Evolutionary conservation across 225 moss, liverwort and hornwort genomes (phyloP).

Genomic region (Neckera pumila): DNA sequence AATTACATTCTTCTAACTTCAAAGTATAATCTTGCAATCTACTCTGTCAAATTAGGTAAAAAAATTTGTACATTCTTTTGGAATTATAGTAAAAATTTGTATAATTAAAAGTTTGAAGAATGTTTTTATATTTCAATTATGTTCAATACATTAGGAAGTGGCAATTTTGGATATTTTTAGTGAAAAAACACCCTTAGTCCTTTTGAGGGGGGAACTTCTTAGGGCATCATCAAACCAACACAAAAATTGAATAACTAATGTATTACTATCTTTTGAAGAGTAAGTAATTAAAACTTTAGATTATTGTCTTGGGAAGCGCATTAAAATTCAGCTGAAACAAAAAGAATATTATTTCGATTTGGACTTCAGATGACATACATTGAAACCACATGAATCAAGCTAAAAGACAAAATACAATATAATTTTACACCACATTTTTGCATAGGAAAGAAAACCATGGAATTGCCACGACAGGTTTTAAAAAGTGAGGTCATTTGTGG

Average conservation of each 20-base stretch:
- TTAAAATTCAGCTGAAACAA: background rate
- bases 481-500: no score
- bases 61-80: rapidly evolving
- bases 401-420: background rate
- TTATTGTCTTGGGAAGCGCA: background rate
- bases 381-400: background rate
- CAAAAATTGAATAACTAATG: rapidly evolving
- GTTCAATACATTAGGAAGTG: background rate
- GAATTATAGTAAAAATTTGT: background rate
- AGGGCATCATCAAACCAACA: background rate
- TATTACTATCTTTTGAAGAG: background rate
- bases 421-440: no score
- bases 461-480: rapidly evolving
- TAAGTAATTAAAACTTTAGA: background rate
- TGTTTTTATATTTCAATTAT: background rate
- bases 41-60: rapidly evolving
- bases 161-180: background rate
- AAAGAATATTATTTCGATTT: background rate
- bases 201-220: no score
- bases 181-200: background rate
- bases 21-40: background rate
- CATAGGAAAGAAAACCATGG: rapidly evolving
- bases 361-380: rapidly evolving
- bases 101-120: background rate
- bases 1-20: background rate